These are phyloP conservation scores for Debaryomycetaceae sp. DNA, from an alignment of 1,139 yeast genomes.

Conservation along the genomic window DNA sequence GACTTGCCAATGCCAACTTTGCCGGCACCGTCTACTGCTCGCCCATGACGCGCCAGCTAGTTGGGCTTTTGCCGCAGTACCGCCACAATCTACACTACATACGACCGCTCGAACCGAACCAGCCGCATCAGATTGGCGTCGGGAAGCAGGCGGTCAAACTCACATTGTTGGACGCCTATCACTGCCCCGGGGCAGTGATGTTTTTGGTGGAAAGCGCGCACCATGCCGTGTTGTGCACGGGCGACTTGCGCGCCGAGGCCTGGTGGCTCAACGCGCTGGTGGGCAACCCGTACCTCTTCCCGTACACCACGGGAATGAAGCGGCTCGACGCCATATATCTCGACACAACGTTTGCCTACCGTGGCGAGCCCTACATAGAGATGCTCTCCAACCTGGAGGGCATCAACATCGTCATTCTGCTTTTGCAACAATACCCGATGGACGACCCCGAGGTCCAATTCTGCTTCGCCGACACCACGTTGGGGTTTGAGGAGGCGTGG, in stretches of 20 bases:
- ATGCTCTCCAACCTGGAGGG: conserved; percentile 43
- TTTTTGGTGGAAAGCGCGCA: conserved; percentile 41
- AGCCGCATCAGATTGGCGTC: conserved; percentile 18
- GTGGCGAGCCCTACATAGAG: conserved; percentile 47
- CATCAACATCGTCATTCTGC: conserved; percentile 25
- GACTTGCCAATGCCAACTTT: conserved; percentile 38
- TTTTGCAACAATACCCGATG: conserved; percentile 39
- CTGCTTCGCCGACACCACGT: conserved; percentile 34
- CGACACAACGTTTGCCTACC: conserved; percentile 53
- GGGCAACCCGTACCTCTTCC: conserved; percentile 34
- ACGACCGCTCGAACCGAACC: conserved; percentile 19
- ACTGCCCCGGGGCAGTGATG: conserved; percentile 64
- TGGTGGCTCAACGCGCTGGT: conserved; percentile 45
- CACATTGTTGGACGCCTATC: conserved; percentile 42
- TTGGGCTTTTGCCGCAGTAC: conserved; percentile 22
- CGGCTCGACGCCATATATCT: conserved; percentile 45
- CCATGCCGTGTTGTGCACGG: conserved; percentile 43
- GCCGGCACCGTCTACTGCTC: conserved; percentile 48
- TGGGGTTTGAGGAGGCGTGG: conserved; percentile 60
- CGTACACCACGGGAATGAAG: conserved; percentile 35
- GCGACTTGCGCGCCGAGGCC: conserved; percentile 55
- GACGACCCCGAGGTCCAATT: conserved; percentile 37
- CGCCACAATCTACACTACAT: conserved; percentile 19
- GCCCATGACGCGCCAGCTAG: conserved; percentile 35
- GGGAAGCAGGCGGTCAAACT: conserved; percentile 14